Percentiles rank a stretch among this genome's conserved stretches.
Conservation (phyloP, 2,329 filamentous ascomycete species). For the Trichoderma pleuroti region DNA sequence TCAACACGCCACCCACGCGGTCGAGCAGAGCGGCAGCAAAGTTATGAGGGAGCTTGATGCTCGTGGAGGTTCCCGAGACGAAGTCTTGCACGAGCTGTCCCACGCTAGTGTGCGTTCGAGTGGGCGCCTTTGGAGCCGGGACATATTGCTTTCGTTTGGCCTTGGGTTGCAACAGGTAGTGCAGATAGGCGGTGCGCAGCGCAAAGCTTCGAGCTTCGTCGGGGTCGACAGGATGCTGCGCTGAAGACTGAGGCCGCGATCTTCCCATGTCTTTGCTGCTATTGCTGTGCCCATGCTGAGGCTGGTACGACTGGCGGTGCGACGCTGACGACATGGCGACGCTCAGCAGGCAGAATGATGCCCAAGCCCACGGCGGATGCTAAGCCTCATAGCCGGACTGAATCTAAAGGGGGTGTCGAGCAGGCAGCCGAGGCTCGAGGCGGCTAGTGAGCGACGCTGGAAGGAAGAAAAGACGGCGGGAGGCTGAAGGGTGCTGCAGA, state of each 20-base stretch:
- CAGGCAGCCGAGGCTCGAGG: constrained; percentile 10
- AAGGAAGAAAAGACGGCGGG: not conserved
- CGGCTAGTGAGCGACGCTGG: not conserved
- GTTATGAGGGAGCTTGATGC: constrained; percentile 55
- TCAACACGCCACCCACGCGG: constrained; percentile 74
- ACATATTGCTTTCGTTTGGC: constrained; percentile 88
- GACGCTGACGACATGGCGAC: constrained; percentile 50
- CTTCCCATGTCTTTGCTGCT: constrained; percentile 43
- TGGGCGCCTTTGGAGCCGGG: constrained; percentile 58
- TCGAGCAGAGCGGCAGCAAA: constrained; percentile 58
- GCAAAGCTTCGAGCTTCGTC: constrained; percentile 91
- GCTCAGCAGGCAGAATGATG: constrained; percentile 32
- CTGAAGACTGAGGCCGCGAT: constrained; percentile 44
- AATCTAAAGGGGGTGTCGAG: not conserved
- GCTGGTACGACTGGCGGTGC: constrained; percentile 44
- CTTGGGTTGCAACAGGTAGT: constrained; percentile 89
- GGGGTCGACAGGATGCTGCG: constrained; percentile 48
- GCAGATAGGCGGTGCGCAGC: constrained; percentile 83
- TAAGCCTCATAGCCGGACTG: constrained; percentile 30
- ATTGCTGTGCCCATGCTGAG: constrained; percentile 43
- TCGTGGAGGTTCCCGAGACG: constrained; percentile 46
- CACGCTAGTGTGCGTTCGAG: constrained; percentile 66
- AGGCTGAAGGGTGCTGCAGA: not conserved
- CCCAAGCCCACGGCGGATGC: constrained; percentile 27
- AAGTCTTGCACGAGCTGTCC: constrained; percentile 90